Conservation (phyloP, 495 filamentous ascomycete genomes). For the Neurospora terricola region DNA sequence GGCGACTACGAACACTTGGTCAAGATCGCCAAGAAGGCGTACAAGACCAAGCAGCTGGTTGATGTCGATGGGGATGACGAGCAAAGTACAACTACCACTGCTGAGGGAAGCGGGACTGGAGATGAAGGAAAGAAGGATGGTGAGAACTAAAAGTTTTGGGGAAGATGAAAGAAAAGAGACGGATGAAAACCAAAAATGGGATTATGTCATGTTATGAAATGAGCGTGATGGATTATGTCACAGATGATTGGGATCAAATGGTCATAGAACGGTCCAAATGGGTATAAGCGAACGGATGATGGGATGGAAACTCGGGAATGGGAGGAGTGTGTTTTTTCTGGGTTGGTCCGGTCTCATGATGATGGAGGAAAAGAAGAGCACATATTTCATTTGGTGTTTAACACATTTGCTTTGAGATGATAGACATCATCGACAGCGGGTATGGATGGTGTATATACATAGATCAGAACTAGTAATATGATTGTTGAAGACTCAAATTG, state of each 20-base stretch:
- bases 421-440: neutral
- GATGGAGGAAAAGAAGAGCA: neutral
- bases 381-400: neutral
- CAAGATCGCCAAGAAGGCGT: slow-evolving; percentile 63
- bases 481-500: neutral
- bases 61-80: slow-evolving; percentile 24
- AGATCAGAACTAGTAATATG: neutral
- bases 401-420: neutral
- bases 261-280: neutral
- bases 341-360: neutral
- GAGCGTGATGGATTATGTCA: neutral
- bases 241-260: too few species aligned
- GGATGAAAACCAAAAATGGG: neutral
- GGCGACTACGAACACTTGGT: slow-evolving; percentile 73
- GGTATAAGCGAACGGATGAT: neutral
- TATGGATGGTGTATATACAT: neutral
- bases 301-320: neutral
- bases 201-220: neutral
- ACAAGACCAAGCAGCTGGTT: slow-evolving; percentile 32
- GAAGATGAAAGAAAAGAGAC: neutral
- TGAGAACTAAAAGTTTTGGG: neutral
- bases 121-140: neutral
- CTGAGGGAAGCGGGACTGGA: neutral
- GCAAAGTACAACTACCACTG: neutral
- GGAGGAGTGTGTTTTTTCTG: neutral